A percentile compares a stretch with the other conserved stretches of the same genome.
These are phyloP conservation scores for Entoloma clypeatum DNA, from an alignment of 1,284 basidiomycete species.

Conservation along the genomic window DNA sequence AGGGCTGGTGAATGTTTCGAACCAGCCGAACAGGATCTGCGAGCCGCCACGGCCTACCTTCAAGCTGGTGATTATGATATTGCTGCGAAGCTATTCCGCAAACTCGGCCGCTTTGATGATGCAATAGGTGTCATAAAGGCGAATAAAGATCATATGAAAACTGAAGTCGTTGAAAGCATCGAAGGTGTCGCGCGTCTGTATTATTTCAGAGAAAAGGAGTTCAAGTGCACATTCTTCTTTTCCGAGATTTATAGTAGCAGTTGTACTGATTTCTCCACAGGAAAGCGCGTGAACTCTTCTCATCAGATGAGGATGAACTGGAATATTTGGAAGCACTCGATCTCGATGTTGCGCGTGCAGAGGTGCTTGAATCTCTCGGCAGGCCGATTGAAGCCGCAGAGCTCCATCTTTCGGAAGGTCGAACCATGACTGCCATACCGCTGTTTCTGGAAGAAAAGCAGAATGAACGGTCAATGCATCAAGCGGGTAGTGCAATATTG, in stretches of 20 bases:
- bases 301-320: conserved; percentile 47
- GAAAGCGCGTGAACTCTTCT: conserved; percentile 47
- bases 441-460: conserved; percentile 38
- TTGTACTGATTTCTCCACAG: conserved; percentile 27
- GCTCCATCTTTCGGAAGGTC: conserved; percentile 49
- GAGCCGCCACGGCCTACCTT: conserved; percentile 46
- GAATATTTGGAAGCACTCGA: conserved; percentile 57
- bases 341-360: conserved; percentile 49
- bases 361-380: conserved; percentile 44
- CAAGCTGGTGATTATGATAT: conserved; percentile 41
- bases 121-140: conserved; percentile 19
- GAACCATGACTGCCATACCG: conserved; percentile 43
- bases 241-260: not conserved
- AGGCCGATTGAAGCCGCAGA: conserved; percentile 51
- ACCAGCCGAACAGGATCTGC: conserved; percentile 34
- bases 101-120: conserved; percentile 45
- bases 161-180: conserved; percentile 37
- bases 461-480: conserved; percentile 27
- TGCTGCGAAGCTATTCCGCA: conserved; percentile 46
- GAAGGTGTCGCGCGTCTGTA: conserved; percentile 47
- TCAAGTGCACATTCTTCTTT: conserved; percentile 31
- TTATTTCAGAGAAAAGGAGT: conserved; percentile 44
- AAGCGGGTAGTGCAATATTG: conserved; percentile 28
- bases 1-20: conserved; percentile 54
- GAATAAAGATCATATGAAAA: conserved; percentile 36